phyloP scores from a whole-genome alignment of 352 stramenopile genomes.

The Pythium biforme region DNA sequence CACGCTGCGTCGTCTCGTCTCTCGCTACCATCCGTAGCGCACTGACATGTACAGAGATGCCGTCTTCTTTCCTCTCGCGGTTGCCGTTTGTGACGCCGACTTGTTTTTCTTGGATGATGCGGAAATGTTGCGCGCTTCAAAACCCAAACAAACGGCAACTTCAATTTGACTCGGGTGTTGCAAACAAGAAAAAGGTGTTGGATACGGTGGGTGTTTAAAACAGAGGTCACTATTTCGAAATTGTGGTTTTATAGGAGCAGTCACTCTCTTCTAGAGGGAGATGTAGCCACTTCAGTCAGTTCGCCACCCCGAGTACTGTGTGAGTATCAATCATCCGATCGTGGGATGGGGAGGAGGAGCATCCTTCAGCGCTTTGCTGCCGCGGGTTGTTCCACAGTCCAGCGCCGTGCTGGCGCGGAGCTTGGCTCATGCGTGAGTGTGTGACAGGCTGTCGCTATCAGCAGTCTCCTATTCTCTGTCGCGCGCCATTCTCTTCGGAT shows the following conservation, averaged over 20 bases:
- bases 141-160: slow-evolving; percentile 7
- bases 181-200: slow-evolving; percentile 5
- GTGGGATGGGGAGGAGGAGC: background rate
- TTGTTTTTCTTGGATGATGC: background rate
- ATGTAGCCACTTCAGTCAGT: slow-evolving; percentile 18
- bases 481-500: background rate
- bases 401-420: background rate
- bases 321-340: background rate
- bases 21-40: background rate
- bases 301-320: background rate
- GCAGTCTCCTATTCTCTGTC: background rate
- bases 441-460: background rate
- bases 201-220: slow-evolving; percentile 2
- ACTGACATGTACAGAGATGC: background rate
- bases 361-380: background rate
- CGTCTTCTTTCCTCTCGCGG: background rate
- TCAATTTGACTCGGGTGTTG: slow-evolving; percentile 13
- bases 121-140: background rate
- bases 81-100: background rate
- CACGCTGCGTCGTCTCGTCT: background rate
- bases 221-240: background rate
- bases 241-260: background rate
- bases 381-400: background rate
- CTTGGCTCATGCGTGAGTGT: background rate
- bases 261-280: background rate